These are phyloP conservation scores for Coniochaeta sp. DNA, from an alignment of 2,329 filamentous ascomycete genomes.

Conservation along the genomic window DNA sequence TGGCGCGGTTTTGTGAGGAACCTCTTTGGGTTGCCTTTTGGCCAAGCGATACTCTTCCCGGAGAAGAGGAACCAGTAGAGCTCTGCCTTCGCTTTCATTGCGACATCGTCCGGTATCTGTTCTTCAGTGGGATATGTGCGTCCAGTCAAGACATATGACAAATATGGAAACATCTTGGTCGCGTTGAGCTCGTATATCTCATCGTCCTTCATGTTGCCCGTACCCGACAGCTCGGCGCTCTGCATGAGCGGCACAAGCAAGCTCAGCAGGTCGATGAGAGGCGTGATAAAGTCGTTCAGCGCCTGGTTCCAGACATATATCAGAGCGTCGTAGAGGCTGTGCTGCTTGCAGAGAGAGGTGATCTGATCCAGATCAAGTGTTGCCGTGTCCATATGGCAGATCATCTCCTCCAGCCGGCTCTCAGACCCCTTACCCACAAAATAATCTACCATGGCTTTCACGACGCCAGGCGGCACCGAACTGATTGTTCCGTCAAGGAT, in stretches of 20 bases:
- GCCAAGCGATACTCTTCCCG: constrained; percentile 70
- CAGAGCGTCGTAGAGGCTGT: constrained; percentile 88
- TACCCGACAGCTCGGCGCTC: constrained; percentile 41
- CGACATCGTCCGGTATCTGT: constrained; percentile 62
- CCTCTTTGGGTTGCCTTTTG: constrained; percentile 50
- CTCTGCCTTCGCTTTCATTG: constrained; percentile 72
- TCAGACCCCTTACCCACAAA: constrained; percentile 72
- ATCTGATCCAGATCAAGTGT: constrained; percentile 94
- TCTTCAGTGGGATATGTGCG: constrained; percentile 86
- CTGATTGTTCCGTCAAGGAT: constrained; percentile 73
- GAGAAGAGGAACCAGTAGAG: constrained; percentile 94
- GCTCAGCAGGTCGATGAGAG: constrained; percentile 72
- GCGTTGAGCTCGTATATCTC: constrained; percentile 63
- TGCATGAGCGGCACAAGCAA: constrained; percentile 56
- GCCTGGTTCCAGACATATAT: constrained; percentile 97
- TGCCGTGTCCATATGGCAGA: constrained; percentile 83
- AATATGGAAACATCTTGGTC: constrained; percentile 87
- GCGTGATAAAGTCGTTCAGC: constrained; percentile 81
- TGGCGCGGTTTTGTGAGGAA: constrained; percentile 53
- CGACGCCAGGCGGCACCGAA: constrained; percentile 68
- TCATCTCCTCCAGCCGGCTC: constrained; percentile 79
- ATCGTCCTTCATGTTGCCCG: constrained; percentile 48
- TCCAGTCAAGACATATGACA: constrained; percentile 85
- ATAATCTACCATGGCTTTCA: constrained; percentile 79
- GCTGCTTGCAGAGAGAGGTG: constrained; percentile 81